Conservation (phyloP, 192 early-diverging fungal species). For the Gonapodya prolifera region DNA sequence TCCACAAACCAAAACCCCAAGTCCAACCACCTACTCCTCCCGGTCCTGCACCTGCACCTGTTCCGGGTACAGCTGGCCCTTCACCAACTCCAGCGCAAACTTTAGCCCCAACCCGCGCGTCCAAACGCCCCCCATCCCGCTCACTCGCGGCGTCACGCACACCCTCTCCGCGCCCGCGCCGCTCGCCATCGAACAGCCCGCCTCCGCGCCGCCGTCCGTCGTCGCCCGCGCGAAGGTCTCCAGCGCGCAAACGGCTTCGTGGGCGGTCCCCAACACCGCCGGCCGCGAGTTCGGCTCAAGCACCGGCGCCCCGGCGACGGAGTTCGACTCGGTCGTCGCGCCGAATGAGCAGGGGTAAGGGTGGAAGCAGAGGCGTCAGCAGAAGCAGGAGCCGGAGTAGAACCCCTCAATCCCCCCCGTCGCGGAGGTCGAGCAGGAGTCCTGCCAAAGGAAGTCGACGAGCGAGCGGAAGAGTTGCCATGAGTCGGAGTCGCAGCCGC, state of each 20-base stretch:
- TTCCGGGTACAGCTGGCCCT: background rate
- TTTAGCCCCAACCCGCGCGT: background rate
- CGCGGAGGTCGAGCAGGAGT: too few species aligned
- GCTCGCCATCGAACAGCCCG: background rate
- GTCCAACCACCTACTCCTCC: too few species aligned
- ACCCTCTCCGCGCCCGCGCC: background rate
- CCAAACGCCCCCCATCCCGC: background rate
- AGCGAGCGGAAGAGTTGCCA: background rate
- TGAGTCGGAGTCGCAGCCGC: background rate
- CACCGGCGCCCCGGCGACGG: too few species aligned
- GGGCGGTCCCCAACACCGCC: background rate
- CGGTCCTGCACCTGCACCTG: too few species aligned
- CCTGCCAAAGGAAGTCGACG: too few species aligned
- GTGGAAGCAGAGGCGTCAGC: background rate
- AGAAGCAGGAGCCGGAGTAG: background rate
- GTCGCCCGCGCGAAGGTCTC: background rate
- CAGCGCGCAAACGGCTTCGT: background rate
- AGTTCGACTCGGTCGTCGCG: too few species aligned
- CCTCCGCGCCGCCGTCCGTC: background rate
- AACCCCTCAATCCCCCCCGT: too few species aligned
- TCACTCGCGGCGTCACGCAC: background rate
- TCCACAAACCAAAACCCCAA: too few species aligned
- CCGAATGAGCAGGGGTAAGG: too few species aligned
- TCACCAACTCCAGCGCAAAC: background rate
- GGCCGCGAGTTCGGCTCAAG: too few species aligned